Evolutionary conservation across 2,329 filamentous ascomycete species (phyloP).

Genomic region (Pseudogymnoascus sp.): DNA sequence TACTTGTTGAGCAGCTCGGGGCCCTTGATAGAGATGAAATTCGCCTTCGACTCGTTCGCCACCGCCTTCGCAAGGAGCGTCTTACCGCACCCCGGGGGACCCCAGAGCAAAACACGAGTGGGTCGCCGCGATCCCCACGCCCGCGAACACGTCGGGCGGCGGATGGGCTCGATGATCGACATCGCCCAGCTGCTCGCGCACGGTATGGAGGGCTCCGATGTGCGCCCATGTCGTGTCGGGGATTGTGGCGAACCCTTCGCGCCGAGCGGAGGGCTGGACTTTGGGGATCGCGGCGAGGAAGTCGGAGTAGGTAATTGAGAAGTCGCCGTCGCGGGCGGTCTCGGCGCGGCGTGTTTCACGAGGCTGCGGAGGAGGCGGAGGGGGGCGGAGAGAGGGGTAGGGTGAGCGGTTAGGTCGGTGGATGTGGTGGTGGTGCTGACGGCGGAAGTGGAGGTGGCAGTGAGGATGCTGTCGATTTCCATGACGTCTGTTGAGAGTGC

Average conservation of each 20-base stretch:
- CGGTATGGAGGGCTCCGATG: slow-evolving; percentile 75
- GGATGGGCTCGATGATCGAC: slow-evolving; percentile 86
- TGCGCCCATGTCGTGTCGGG: slow-evolving; percentile 90
- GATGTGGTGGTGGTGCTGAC: slow-evolving; percentile 22
- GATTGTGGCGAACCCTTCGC: slow-evolving; percentile 91
- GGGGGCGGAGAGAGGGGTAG: slow-evolving; percentile 20
- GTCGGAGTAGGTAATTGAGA: slow-evolving; percentile 57
- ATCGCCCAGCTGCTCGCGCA: slow-evolving; percentile 74
- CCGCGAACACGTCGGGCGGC: slow-evolving; percentile 70
- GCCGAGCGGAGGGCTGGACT: slow-evolving; percentile 74
- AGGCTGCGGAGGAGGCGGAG: slow-evolving; percentile 43
- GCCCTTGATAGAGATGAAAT: slow-evolving; percentile 97
- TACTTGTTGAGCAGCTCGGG: slow-evolving; percentile 97
- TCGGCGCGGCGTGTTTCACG: slow-evolving; percentile 49
- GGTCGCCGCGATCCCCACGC: slow-evolving; percentile 73
- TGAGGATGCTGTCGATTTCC: slow-evolving; percentile 27
- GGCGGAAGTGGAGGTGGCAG: not conserved
- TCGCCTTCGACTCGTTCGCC: slow-evolving; percentile 89
- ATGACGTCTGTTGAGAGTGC: slow-evolving; percentile 18
- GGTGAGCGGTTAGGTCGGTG: slow-evolving; percentile 10
- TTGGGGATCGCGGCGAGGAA: slow-evolving; percentile 69
- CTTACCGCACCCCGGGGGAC: slow-evolving; percentile 93
- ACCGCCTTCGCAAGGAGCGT: slow-evolving; percentile 94
- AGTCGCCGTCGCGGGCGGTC: slow-evolving; percentile 44
- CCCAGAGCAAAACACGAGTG: slow-evolving; percentile 89